These are phyloP conservation scores for Penicillium digitatum DNA, from an alignment of 2,329 filamentous ascomycete genomes.

Conservation along the genomic window DNA sequence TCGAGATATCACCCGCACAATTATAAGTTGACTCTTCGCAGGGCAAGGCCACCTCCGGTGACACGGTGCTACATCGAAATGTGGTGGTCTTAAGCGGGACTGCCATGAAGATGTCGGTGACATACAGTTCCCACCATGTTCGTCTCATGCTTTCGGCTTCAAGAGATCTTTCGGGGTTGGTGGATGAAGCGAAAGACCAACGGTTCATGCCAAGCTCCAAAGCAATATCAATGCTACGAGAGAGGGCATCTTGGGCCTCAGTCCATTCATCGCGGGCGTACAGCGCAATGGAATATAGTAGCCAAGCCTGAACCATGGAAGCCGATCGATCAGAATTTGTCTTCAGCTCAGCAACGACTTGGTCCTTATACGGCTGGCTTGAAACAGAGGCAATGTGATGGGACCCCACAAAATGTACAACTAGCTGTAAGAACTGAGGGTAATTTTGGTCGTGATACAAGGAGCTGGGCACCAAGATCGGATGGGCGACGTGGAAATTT, in stretches of 20 bases:
- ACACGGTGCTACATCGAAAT: conserved; percentile 66
- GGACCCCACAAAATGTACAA: conserved; percentile 52
- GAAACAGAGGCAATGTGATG: conserved; percentile 44
- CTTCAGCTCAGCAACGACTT: conserved; percentile 23
- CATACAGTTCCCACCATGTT: conserved; percentile 82
- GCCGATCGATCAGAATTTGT: conserved; percentile 26
- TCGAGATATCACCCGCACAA: conserved; percentile 51
- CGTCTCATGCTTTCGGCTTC: conserved; percentile 78
- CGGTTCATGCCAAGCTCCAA: conserved; percentile 71
- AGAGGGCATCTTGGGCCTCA: conserved; percentile 46
- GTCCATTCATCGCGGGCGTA: conserved; percentile 34
- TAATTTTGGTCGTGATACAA: conserved; percentile 40
- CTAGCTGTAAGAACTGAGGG: conserved; percentile 46
- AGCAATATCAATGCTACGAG: conserved; percentile 64
- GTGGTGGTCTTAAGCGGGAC: conserved; percentile 50
- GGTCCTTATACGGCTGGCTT: conserved; percentile 26
- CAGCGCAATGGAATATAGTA: conserved; percentile 36
- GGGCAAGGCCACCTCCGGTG: conserved; percentile 65
- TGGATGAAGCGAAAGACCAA: conserved; percentile 51
- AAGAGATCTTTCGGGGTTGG: conserved; percentile 49
- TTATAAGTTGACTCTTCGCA: conserved; percentile 66
- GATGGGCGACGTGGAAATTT: conserved; percentile 52
- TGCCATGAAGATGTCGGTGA: conserved; percentile 75
- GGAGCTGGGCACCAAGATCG: conserved; percentile 50
- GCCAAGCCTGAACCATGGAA: conserved; percentile 37